Evolutionary conservation across 2,329 filamentous ascomycete species (phyloP).

Genomic region (Coniosporium tulheliwenetii): DNA sequence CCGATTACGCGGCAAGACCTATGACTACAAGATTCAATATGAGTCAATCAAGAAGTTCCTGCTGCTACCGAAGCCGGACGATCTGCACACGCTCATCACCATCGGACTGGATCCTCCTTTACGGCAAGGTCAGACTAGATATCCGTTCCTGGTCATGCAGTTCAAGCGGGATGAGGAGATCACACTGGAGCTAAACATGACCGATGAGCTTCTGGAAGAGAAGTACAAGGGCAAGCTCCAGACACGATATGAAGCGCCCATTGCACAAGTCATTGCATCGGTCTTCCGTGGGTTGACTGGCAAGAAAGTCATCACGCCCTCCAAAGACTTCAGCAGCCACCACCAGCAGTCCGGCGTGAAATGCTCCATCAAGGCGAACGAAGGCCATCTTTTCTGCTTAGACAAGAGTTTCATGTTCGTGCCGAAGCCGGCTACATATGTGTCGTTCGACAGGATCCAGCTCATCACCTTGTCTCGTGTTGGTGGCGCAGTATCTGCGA

Average conservation of each 20-base stretch:
- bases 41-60: slow-evolving; percentile 98
- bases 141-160: slow-evolving; percentile 98
- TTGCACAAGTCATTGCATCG: slow-evolving; percentile 85
- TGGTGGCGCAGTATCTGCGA: slow-evolving; percentile 80
- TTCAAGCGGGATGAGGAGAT: slow-evolving; percentile 97
- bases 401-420: slow-evolving; percentile 99
- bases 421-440: slow-evolving; percentile 93
- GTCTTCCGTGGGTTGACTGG: slow-evolving; percentile 89
- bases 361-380: slow-evolving; percentile 99
- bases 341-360: slow-evolving; percentile 92
- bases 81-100: slow-evolving; percentile 86
- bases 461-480: slow-evolving; percentile 93
- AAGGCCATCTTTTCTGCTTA: slow-evolving; percentile 90
- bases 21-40: slow-evolving; percentile 99
- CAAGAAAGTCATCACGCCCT: slow-evolving; percentile 88
- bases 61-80: slow-evolving; percentile 95
- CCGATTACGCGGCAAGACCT: slow-evolving; percentile 92
- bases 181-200: slow-evolving; percentile 89
- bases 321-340: slow-evolving; percentile 87
- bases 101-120: slow-evolving; percentile 89
- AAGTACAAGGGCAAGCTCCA: slow-evolving; percentile 85
- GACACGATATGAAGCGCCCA: slow-evolving; percentile 80
- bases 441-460: slow-evolving; percentile 83
- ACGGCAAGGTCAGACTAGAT: slow-evolving; percentile 91
- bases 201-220: slow-evolving; percentile 68